Evolutionary conservation across 371 early-diverging fungal genomes (phyloP), one percentile per base, ranked within the genome.

Genomic region (Lichtheimia hyalospora): DNA sequence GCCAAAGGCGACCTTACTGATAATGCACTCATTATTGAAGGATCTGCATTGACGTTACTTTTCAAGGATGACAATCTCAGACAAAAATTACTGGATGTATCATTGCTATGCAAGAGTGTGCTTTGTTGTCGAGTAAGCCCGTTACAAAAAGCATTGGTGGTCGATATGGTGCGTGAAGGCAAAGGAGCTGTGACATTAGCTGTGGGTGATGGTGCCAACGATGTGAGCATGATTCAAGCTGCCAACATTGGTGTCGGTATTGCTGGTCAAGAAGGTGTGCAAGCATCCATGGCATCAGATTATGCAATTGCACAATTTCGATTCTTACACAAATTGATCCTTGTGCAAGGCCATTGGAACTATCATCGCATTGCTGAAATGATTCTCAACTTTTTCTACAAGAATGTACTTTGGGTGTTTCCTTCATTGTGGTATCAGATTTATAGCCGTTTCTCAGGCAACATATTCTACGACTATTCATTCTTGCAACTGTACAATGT

Each of bases 81-180:
- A 70, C 15, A 68, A 84, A 21, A 46, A 55, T 63, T 98, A 15
- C 76, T 96, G 14, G 82, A 84, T 42, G 78, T 97, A 20, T 92
- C 92, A 10, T 85, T 90, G 51, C 71, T 84, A 20, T 96, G 95
- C 67, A 84, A 86, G 57, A 91, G 96, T 15, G 97, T 98, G 0
- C 83, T 97, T 0, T 96, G 96, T 72, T 97, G 97, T 64, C 90
- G 99, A 51, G 94, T 94, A 0, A 89, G 90, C 20, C 99, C 99
- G 2, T 70, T 96, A 57, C 98, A 99, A 71, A 99, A 99, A 80
- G 97, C 98, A 0, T 75, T 91, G 63, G 98, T 99, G 27, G 97
- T 98, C 1, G 85, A 88, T 54, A 74, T 96, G 52, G 89, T 99
- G n/a, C 88, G 92, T 39, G 84, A 89, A 51, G 90, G 88, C 39